phyloP scores from a whole-genome alignment of 148 eudicot species.

The Rhododendron williamsianum region DNA sequence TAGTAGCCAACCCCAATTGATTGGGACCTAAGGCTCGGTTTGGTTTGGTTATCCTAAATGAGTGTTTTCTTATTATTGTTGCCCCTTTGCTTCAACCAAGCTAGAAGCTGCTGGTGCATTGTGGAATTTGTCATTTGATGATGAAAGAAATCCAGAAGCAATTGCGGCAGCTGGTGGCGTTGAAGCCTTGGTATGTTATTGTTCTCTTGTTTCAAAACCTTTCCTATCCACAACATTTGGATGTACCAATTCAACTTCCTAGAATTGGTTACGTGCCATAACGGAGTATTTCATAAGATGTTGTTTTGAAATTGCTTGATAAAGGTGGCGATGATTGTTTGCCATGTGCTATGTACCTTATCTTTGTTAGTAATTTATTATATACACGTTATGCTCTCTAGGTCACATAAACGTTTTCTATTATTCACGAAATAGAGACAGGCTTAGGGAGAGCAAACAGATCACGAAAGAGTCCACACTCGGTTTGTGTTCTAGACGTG shows the following conservation, averaged over 20 bases:
- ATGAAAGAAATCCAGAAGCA: slow-evolving; percentile 76
- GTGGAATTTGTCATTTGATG: slow-evolving; percentile 96
- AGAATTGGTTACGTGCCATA: background rate
- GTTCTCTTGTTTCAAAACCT: slow-evolving; percentile 6
- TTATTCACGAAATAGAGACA: too few species aligned
- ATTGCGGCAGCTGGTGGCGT: slow-evolving; percentile 91
- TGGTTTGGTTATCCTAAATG: background rate
- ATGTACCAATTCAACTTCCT: too few species aligned
- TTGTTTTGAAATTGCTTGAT: background rate
- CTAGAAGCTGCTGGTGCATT: slow-evolving; percentile 99
- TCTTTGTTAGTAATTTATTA: background rate
- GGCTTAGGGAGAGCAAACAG: too few species aligned
- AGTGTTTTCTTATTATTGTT: background rate
- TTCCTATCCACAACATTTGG: background rate
- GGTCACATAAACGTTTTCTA: too few species aligned
- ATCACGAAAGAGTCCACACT: too few species aligned
- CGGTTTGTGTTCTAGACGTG: too few species aligned
- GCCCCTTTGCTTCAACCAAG: slow-evolving; percentile 33
- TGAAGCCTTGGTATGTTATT: slow-evolving; percentile 82
- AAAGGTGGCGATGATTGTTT: background rate
- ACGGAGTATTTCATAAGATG: background rate
- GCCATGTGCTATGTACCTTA: background rate
- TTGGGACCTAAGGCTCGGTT: too few species aligned
- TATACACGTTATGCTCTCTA: too few species aligned
- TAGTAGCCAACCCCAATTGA: too few species aligned